These are phyloP conservation scores for Candida oleophila DNA, from an alignment of 805 yeast genomes.

Conservation along the genomic window DNA sequence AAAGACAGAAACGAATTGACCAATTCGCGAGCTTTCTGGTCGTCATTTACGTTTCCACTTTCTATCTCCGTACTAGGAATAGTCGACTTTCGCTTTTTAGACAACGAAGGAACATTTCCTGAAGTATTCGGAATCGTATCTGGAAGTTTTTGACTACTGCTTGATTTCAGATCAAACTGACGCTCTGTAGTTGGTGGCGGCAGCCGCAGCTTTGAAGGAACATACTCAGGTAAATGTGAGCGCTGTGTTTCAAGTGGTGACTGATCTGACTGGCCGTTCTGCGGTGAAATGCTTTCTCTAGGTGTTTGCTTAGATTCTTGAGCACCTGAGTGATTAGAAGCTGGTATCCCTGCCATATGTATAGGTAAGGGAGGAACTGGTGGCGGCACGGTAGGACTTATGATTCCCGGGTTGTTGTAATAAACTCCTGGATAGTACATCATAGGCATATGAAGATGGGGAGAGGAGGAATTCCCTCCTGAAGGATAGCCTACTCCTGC, in stretches of 20 bases:
- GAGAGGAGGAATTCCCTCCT: neutral
- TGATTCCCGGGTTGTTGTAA: neutral
- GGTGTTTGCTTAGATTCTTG: neutral
- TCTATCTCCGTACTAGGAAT: neutral
- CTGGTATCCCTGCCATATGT: neutral
- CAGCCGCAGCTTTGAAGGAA: neutral
- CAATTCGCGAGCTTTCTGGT: slow-evolving; percentile 28
- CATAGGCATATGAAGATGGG: slow-evolving; percentile 1
- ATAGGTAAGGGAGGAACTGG: neutral
- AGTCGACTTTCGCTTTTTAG: neutral
- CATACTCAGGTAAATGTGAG: too few relatives aligned
- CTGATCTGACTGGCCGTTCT: neutral
- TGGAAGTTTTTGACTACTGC: slow-evolving; percentile 3
- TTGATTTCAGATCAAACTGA: neutral
- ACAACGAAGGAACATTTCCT: neutral
- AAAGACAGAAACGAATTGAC: slow-evolving; percentile 20
- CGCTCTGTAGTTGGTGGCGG: neutral
- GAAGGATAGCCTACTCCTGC: neutral
- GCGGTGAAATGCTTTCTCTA: neutral
- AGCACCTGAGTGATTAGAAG: neutral
- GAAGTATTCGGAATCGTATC: slow-evolving; percentile 4
- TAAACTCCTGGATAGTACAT: neutral
- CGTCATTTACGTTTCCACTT: slow-evolving; percentile 18
- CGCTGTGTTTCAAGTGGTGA: too few relatives aligned
- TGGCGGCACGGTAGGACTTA: neutral